These are phyloP conservation scores for Karstenula rhodostoma DNA, from an alignment of 2,329 filamentous ascomycete genomes.

Conservation along the genomic window DNA sequence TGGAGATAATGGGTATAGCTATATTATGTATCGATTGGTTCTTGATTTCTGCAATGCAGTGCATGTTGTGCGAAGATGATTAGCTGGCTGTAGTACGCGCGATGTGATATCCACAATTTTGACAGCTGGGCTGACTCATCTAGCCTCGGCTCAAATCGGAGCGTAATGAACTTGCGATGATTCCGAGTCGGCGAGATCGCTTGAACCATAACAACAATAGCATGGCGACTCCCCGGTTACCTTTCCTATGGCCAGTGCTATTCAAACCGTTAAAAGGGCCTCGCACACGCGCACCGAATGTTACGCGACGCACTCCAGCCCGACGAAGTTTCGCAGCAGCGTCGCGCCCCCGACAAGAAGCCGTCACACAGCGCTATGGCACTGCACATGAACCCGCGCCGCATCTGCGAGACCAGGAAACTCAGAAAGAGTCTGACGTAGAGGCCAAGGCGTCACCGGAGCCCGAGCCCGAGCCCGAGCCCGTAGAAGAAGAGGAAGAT, in stretches of 20 bases:
- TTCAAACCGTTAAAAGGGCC: conserved; percentile 43
- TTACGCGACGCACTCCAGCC: conserved; percentile 21
- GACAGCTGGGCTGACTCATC: not conserved
- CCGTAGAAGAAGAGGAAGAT: conserved; percentile 35
- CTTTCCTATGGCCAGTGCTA: conserved; percentile 58
- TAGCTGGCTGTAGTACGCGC: not conserved
- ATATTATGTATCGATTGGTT: no score
- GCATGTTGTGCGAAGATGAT: no score
- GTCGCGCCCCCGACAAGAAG: conserved; percentile 12
- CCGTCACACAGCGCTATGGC: conserved; percentile 54
- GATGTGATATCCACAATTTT: not conserved
- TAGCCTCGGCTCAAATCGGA: conserved; percentile 7
- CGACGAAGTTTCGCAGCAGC: conserved; percentile 13
- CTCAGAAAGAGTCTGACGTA: conserved; percentile 13
- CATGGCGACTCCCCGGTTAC: conserved; percentile 56
- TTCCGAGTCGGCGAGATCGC: conserved; percentile 3
- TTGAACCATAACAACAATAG: conserved; percentile 12
- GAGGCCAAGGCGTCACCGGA: conserved; percentile 10
- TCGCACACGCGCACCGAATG: conserved; percentile 31
- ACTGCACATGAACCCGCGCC: conserved; percentile 57
- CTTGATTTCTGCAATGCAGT: no score
- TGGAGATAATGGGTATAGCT: no score
- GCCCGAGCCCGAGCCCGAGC: conserved; percentile 3
- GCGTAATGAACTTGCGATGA: not conserved
- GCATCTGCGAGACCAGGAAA: conserved; percentile 38